Percentiles rank a stretch among this genome's conserved stretches.
Conservation (phyloP, 371 early-diverging fungal species). For the Mortierella sp. region DNA sequence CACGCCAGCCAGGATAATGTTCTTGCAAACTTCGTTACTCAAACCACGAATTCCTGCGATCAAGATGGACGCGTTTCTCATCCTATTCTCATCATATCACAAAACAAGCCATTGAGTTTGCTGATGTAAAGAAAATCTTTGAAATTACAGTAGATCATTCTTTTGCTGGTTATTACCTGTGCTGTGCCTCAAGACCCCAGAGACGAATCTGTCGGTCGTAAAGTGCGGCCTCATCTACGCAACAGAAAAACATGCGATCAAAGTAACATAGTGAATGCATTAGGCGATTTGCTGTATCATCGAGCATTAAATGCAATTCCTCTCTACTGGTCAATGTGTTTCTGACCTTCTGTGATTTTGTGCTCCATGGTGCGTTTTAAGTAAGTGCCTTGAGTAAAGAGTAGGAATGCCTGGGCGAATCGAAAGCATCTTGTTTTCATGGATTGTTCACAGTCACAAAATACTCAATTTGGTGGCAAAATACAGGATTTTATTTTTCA, state of each 20-base stretch:
- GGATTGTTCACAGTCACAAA: slow-evolving; percentile 7
- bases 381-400: neutral
- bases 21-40: slow-evolving; percentile 88
- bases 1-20: slow-evolving; percentile 91
- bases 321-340: neutral
- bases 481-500: neutral
- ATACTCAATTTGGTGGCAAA: slow-evolving; percentile 2
- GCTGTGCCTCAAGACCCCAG: slow-evolving; percentile 96
- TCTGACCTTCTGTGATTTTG: slow-evolving; percentile 46
- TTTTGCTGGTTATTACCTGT: slow-evolving; percentile 66
- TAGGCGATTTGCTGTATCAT: too few relatives aligned
- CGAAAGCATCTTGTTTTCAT: neutral
- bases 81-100: slow-evolving; percentile 62
- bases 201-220: slow-evolving; percentile 97
- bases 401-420: neutral
- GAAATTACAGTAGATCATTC: neutral
- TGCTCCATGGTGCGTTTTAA: slow-evolving; percentile 31
- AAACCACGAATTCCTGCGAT: slow-evolving; percentile 77
- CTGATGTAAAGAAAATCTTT: too few relatives aligned
- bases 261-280: neutral
- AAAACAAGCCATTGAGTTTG: too few relatives aligned
- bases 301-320: neutral
- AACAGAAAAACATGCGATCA: neutral
- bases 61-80: slow-evolving; percentile 81
- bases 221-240: slow-evolving; percentile 87